Evolutionary conservation across 2,329 filamentous ascomycete species (phyloP).

Genomic region (Fusarium sp.): DNA sequence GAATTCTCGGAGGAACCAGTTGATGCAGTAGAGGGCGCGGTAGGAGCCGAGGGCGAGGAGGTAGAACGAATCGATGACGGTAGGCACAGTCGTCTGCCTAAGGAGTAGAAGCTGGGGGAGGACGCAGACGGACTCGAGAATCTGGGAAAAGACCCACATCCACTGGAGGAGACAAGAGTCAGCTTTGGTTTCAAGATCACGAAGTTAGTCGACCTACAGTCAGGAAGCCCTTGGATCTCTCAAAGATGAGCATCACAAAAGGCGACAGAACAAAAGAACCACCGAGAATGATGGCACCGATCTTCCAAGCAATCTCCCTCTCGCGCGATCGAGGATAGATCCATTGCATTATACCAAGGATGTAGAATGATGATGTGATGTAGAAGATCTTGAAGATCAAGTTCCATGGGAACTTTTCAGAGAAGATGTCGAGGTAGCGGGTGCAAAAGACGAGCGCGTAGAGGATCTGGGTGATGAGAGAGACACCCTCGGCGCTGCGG

Average conservation of each 20-base stretch:
- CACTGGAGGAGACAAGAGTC: constrained; percentile 59
- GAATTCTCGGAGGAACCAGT: constrained; percentile 79
- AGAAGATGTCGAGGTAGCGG: constrained; percentile 85
- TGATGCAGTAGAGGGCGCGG: constrained; percentile 86
- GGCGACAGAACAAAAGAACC: constrained; percentile 74
- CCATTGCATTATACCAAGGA: constrained; percentile 85
- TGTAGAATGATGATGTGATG: constrained; percentile 82
- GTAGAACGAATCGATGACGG: constrained; percentile 97
- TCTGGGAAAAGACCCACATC: constrained; percentile 86
- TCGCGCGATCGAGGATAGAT: constrained; percentile 88
- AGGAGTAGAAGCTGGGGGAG: constrained; percentile 91
- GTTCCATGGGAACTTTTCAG: constrained; percentile 68
- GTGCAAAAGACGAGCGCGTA: constrained; percentile 87
- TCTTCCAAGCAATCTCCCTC: constrained; percentile 90
- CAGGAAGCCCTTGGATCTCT: constrained; percentile 58
- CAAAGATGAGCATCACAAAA: constrained; percentile 74
- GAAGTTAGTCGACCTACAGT: constrained; percentile 53
- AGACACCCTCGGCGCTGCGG: constrained; percentile 87
- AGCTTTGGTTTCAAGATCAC: neutral
- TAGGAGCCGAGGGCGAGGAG: constrained; percentile 87
- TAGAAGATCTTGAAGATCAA: constrained; percentile 89
- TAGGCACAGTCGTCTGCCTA: constrained; percentile 92
- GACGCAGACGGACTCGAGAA: constrained; percentile 89
- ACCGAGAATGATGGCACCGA: constrained; percentile 73
- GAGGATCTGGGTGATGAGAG: constrained; percentile 86